Evolutionary conservation across 75 land plant genomes (phyloP).

Genomic region (Azolla pinnata): DNA sequence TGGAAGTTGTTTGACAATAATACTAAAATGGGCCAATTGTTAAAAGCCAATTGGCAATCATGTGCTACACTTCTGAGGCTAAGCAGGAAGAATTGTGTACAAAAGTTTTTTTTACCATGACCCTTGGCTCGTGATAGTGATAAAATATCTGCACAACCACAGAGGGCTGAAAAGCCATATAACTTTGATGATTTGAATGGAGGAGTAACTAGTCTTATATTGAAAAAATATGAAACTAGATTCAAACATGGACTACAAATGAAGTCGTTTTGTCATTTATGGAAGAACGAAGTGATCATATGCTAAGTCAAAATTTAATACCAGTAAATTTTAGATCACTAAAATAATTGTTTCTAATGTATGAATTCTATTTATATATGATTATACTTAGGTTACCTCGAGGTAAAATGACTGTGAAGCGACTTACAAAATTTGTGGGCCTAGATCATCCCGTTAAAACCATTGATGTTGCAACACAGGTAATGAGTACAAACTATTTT

Average conservation of each 20-base stretch:
- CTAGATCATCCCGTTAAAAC: constrained; percentile 18
- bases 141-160: no score
- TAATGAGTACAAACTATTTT: not conserved
- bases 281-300: not conserved
- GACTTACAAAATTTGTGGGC: constrained; percentile 17
- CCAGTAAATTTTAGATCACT: not conserved
- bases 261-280: not conserved
- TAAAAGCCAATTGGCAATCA: no score
- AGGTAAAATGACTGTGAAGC: constrained; percentile 20
- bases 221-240: not conserved
- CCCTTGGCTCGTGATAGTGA: no score
- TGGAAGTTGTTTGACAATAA: not conserved
- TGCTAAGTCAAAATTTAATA: not conserved
- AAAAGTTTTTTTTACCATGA: no score
- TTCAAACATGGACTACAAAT: not conserved
- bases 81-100: no score
- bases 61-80: no score
- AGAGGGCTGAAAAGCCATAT: no score
- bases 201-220: not conserved
- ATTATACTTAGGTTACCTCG: constrained; percentile 18
- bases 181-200: no score
- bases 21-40: not conserved
- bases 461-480: constrained; percentile 35
- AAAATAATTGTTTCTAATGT: not conserved
- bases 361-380: not conserved